Evolutionary conservation across 2,329 filamentous ascomycete species (phyloP).

Genomic region (Amylocarpus encephaloides): DNA sequence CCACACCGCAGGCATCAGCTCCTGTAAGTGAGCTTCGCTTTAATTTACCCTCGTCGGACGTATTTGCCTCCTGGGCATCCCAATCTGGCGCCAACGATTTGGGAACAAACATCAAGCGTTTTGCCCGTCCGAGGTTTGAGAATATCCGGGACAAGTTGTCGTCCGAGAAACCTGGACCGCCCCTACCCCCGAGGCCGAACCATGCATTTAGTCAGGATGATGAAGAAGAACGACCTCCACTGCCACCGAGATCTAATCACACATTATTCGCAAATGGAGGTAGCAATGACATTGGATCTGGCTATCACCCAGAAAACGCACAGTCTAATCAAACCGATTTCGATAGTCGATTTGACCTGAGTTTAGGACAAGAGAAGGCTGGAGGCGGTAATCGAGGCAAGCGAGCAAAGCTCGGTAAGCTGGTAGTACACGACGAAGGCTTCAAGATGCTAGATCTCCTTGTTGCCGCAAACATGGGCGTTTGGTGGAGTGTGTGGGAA

Average conservation of each 20-base stretch:
- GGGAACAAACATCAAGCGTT: constrained; percentile 16
- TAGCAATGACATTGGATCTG: constrained; percentile 12
- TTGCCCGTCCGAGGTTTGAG: constrained; percentile 19
- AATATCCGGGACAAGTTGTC: constrained; percentile 30
- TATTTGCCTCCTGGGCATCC: constrained; percentile 34
- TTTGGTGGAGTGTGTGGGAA: constrained; percentile 92
- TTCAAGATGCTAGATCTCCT: constrained; percentile 93
- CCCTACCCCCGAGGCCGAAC: constrained; percentile 17
- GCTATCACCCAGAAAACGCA: not conserved
- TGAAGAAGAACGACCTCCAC: constrained; percentile 22
- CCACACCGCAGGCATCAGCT: constrained; percentile 17
- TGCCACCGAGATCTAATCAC: constrained; percentile 19
- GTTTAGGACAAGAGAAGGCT: constrained; percentile 73
- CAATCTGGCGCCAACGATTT: constrained; percentile 14
- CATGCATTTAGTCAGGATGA: constrained; percentile 23
- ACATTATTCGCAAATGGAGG: constrained; percentile 9
- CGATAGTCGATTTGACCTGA: constrained; percentile 57
- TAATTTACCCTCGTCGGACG: constrained; percentile 64
- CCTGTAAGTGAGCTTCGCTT: constrained; percentile 79
- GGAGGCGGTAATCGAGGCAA: constrained; percentile 82
- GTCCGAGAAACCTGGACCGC: constrained; percentile 20
- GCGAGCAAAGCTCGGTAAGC: constrained; percentile 85
- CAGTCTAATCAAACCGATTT: constrained; percentile 3
- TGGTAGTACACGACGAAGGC: constrained; percentile 84
- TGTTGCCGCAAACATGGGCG: constrained; percentile 81